Evolutionary conservation across 495 filamentous ascomycete species (phyloP).

Genomic region (Penicillium argentinense): DNA sequence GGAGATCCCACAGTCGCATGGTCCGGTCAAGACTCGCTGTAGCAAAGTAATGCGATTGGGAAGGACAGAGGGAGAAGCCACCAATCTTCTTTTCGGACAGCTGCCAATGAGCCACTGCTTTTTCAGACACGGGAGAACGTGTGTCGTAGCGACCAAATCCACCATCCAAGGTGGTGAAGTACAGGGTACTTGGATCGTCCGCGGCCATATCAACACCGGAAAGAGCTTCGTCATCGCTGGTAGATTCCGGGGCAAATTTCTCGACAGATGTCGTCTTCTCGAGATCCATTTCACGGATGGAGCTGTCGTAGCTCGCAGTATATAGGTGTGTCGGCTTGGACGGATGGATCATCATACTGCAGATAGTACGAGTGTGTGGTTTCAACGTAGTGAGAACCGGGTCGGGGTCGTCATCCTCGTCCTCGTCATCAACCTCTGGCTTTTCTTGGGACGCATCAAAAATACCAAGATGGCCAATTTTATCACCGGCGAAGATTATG

Average conservation of each 20-base stretch:
- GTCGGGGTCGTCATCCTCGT: conserved; percentile 62
- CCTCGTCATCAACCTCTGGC: conserved; percentile 57
- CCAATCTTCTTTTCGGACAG: conserved; percentile 94
- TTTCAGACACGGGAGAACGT: conserved; percentile 53
- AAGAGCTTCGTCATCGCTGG: conserved; percentile 70
- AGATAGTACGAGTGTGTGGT: conserved; percentile 85
- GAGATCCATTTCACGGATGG: conserved; percentile 84
- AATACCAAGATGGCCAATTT: conserved; percentile 90
- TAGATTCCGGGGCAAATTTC: conserved; percentile 70
- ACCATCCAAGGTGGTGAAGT: conserved; percentile 87
- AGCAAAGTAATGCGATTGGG: conserved; percentile 75
- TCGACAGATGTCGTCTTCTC: conserved; percentile 74
- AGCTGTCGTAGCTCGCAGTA: conserved; percentile 91
- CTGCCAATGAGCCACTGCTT: conserved; percentile 60
- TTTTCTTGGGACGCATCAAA: conserved; percentile 81
- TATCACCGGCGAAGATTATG: conserved; percentile 93
- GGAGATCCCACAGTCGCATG: conserved; percentile 88
- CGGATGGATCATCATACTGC: conserved; percentile 73
- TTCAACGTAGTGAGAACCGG: conserved; percentile 85
- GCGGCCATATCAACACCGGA: conserved; percentile 77
- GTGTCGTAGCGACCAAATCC: conserved; percentile 76
- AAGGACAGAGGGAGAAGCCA: conserved; percentile 81
- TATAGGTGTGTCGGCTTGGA: conserved; percentile 67
- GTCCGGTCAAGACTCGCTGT: conserved; percentile 90
- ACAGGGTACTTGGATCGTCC: conserved; percentile 68